Percentiles rank a stretch among this genome's conserved stretches.
phyloP scores from a whole-genome alignment of 2,329 filamentous ascomycete genomes.

The Xenoacremonium recifei region DNA sequence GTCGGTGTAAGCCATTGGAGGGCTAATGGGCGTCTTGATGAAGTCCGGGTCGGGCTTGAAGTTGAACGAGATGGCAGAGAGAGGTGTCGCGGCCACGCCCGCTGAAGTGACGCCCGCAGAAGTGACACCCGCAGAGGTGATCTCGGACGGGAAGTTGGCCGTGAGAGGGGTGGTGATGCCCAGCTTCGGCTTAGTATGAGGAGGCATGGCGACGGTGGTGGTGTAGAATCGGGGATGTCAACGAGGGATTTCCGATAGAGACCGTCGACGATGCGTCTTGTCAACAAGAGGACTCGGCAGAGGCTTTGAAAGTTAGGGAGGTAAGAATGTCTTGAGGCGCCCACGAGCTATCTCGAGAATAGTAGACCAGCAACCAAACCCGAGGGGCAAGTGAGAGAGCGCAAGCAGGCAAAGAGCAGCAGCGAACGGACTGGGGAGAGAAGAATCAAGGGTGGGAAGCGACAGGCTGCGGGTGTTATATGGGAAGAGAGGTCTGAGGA shows the following conservation, averaged over 20 bases:
- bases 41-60: constrained; percentile 46
- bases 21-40: constrained; percentile 89
- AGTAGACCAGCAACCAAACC: constrained; percentile 22
- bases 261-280: background rate
- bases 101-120: too few species aligned
- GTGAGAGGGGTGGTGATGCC: constrained; percentile 61
- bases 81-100: constrained; percentile 66
- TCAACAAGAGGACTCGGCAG: too few species aligned
- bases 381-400: constrained; percentile 12
- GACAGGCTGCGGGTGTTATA: constrained; percentile 27
- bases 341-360: constrained; percentile 14
- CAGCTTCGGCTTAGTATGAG: constrained; percentile 55
- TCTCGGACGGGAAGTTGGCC: constrained; percentile 60
- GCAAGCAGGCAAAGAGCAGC: constrained; percentile 18
- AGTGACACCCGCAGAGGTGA: constrained; percentile 54
- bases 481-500: constrained; percentile 22
- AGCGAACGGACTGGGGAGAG: constrained; percentile 25
- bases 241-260: background rate
- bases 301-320: too few species aligned
- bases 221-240: constrained; percentile 6
- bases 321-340: too few species aligned
- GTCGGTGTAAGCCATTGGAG: constrained; percentile 85
- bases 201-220: constrained; percentile 43
- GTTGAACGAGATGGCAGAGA: constrained; percentile 46
- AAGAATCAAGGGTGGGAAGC: constrained; percentile 15